Evolutionary conservation across 2,329 filamentous ascomycete species (phyloP), one percentile per base, ranked within the genome.

Genomic region (Septoria petroselini): DNA sequence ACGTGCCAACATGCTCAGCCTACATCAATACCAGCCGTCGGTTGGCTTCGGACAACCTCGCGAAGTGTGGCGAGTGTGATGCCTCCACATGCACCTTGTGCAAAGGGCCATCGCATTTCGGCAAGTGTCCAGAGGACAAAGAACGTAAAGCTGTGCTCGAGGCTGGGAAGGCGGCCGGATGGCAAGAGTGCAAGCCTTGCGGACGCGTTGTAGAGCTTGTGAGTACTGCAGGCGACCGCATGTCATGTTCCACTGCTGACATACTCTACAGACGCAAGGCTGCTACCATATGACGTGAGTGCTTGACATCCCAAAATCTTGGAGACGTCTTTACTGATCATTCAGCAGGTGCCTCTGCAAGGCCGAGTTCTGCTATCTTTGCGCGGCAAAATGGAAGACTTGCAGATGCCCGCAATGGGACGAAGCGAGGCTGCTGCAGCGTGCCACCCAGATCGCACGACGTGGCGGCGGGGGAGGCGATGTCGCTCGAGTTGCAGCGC

Each of bases 1-100:
- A 41, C 17, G 23, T 42, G 1, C 19, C 29, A 7, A 40, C 14
- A 7, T 55, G 48, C 48, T 53, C 50, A 3, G 11, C 35, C 3
- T 53, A 53, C 35, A 41, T 53, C n/a, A 0, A 9, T 27, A 5
- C 17, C 27, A n/a, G 21, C 4, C 15, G 14, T n/a, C n/a, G 21
- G 21, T 7, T n/a, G 30, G 7, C n/a, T n/a, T n/a, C n/a, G n/a
- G n/a, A n/a, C n/a, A n/a, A n/a, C n/a, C n/a, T n/a, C n/a, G 50
- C 21, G 4, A n/a, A 23, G 2, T 53, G 45, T n/a, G 34, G 19
- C 1, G n/a, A 38, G 3, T 49, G 41, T 7, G 7, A 29, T 15
- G 25, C 18, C 4, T 1, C 2, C 9, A 50, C 46, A 3, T 53
- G 50, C 17, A 31, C 31, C 2, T 14, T 31, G 4, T 53, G 50